A percentile compares a stretch with the other conserved stretches of the same genome.
These are phyloP conservation scores for Salix dunnii DNA, from an alignment of 345 rosid species.

Conservation along the genomic window DNA sequence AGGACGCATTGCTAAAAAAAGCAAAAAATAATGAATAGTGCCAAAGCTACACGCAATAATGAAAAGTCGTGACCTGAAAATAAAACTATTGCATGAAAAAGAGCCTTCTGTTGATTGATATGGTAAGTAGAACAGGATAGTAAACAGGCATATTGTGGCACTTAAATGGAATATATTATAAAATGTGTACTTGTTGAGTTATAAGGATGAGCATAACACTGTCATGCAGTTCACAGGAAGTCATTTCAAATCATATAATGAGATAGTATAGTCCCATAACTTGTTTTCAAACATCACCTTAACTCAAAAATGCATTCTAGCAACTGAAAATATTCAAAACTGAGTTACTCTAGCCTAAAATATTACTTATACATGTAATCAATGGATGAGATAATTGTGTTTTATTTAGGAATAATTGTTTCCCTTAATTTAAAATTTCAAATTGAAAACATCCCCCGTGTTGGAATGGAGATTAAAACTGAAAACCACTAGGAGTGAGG, in stretches of 20 bases:
- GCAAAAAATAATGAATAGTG: background rate
- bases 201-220: background rate
- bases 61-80: background rate
- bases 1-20: background rate
- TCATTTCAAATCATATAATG: background rate
- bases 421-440: background rate
- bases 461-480: background rate
- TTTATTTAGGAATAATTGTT: background rate
- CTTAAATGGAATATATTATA: background rate
- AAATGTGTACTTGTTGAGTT: background rate
- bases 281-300: background rate
- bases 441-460: background rate
- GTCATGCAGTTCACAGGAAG: background rate
- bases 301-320: background rate
- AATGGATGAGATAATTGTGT: background rate
- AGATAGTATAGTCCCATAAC: background rate
- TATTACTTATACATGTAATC: background rate
- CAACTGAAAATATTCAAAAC: background rate
- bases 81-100: background rate
- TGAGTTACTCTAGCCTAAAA: background rate
- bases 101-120: background rate
- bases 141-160: background rate
- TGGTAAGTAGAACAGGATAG: no score
- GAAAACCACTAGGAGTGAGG: background rate
- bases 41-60: background rate